Conservation (phyloP, 257 asterid species). For the Ehretia macrophylla region DNA sequence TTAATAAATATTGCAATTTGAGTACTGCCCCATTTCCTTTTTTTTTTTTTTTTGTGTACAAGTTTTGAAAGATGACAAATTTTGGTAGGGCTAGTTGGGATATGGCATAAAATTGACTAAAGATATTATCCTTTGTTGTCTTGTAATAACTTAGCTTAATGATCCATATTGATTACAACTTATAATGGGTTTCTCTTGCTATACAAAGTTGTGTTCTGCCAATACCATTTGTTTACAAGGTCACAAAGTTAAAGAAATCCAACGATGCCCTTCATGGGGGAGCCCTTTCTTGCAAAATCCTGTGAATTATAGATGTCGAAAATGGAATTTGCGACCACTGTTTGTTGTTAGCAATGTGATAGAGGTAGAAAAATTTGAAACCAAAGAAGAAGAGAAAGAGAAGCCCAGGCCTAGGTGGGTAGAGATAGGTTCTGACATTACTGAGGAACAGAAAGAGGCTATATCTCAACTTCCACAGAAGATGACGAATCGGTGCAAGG, state of each 20-base stretch:
- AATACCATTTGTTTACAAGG: constrained; percentile 15
- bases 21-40: too few relatives aligned
- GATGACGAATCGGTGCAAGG: constrained; percentile 73
- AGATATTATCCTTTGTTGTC: too few relatives aligned
- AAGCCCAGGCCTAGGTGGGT: constrained; percentile 44
- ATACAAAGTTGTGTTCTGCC: constrained; percentile 17
- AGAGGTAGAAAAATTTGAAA: constrained; percentile 25
- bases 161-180: neutral
- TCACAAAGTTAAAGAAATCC: neutral
- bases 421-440: constrained; percentile 29
- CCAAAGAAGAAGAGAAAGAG: constrained; percentile 29
- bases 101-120: too few relatives aligned
- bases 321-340: constrained; percentile 9
- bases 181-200: constrained; percentile 26
- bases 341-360: constrained; percentile 14
- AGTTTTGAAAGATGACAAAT: too few relatives aligned
- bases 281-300: constrained; percentile 13
- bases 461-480: constrained; percentile 46
- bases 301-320: constrained; percentile 12
- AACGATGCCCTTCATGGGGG: constrained; percentile 13
- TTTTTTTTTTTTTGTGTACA: too few relatives aligned
- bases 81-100: too few relatives aligned
- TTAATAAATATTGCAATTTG: too few relatives aligned
- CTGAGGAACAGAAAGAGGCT: constrained; percentile 52
- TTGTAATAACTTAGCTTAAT: too few relatives aligned